Evolutionary conservation across 192 early-diverging fungal species (phyloP), one percentile per base, ranked within the genome.

Genomic region (Podila epicladia): DNA sequence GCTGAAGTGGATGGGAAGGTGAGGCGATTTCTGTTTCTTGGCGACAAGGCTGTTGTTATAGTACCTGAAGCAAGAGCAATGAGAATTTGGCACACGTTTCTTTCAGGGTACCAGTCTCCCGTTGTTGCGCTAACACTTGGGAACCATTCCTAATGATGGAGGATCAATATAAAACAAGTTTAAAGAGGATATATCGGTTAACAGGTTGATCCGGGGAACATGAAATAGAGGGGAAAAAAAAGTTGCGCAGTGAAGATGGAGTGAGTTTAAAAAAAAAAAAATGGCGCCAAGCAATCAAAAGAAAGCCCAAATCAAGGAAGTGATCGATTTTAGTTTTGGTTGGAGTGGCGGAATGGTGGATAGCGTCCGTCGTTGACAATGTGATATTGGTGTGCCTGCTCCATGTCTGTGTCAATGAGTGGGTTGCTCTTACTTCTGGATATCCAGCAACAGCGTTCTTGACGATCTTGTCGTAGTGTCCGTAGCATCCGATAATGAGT

Each of bases 391-490:
- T 37, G 35, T 9, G 0, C 41, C 0, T 41, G 2, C 0, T 45
- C 2, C 15, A 17, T 45, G 15, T 45, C 15, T 17, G 17, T 17
- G 41, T 4, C 41, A 45, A 45, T 45, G 41, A 17, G 17, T 45
- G 41, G 0, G 41, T 13, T 45, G 41, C 12, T 45, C 53, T 55
- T 87, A 89, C 88, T 63, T 94, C 87, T 0, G 94, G 94, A 61
- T 94, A 95, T 9, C 94, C 94, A 61, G 85, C 92, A 82, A 91
- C 82, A 74, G 91, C 89, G 64, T 94, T 95, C 71, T 89, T 85
- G 64, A 95, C 94, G 68, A 95, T 94, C 83, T 94, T 93, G 79
- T 90, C 82, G 77, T 95, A 95, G 72, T 95, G 91, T 8, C 88
- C 91, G 63, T 91, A 89, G 76, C 92, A 94, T 20, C 87, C 91